Evolutionary conservation across 1,139 yeast species (phyloP), one percentile per base, ranked within the genome.

Genomic region (Blastobotrys malaysiensis): DNA sequence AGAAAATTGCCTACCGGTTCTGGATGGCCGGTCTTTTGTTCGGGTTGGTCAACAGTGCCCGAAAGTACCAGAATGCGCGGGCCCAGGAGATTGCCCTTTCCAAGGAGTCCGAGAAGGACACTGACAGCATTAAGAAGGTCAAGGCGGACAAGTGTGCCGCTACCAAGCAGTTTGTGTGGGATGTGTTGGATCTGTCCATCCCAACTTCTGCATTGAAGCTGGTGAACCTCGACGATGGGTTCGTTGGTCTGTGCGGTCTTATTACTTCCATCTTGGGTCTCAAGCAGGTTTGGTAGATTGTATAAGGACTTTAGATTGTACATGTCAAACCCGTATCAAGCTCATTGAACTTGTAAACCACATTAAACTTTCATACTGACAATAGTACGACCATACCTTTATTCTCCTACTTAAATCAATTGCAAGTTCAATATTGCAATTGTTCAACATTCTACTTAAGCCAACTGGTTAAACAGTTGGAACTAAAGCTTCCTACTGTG

Each of bases 201-300:
- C 96, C 95, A 22, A 74, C 85, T 67, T 83, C 86, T 69, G 80
- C 84, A 51, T 78, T 88, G 70, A 77, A 80, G 57, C 73, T 76
- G 70, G 75, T 86, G 64, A 76, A 80, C 63, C 47, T 57, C 16
- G 83, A 85, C 68, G 97, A 91, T 64, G 95, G 96, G 51, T 78
- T 85, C 51, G 80, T 89, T 54, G 97, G 96, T 51, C 74, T 85
- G 60, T 91, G 95, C 49, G 98, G 98, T 69, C 78, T 86, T 36
- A 74, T 88, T 58, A 89, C 97, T 31, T 86, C 96, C 46, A 58
- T 84, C 55, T 75, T 90, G 72, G 97, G 96, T 44, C 76, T 88
- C 58, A 80, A 78, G 66, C 90, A 88, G 63, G 73, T 86, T 61
- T 91, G 93, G 93, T 54, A 51, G 39, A 6, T 21, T 20, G 9